Evolutionary conservation across 108 stramenopile genomes (phyloP).

Genomic region (Cyclostephanos tholiformis): DNA sequence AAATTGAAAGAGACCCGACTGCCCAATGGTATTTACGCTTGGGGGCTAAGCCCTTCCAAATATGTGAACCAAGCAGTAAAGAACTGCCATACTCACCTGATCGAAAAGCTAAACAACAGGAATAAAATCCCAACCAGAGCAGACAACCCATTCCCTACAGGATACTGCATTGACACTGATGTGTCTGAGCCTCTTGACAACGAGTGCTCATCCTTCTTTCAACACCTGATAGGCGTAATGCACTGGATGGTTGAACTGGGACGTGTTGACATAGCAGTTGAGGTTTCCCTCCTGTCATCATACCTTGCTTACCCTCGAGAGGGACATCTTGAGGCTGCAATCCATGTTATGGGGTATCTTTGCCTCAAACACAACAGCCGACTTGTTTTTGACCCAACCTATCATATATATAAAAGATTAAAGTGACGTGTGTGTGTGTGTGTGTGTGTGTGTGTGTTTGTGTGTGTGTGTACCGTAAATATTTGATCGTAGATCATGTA

Average conservation of each 20-base stretch:
- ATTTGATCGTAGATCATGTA: too few species aligned
- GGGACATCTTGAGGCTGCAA: slow-evolving; percentile 45
- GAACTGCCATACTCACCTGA: slow-evolving; percentile 14
- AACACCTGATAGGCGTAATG: slow-evolving; percentile 38
- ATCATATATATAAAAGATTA: too few species aligned
- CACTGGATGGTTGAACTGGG: slow-evolving; percentile 62
- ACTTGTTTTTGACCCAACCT: slow-evolving; percentile 37
- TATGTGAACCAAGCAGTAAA: slow-evolving; percentile 26
- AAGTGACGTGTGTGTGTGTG: too few species aligned
- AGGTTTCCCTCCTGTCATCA: slow-evolving; percentile 53
- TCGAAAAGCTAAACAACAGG: not conserved
- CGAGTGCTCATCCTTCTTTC: slow-evolving; percentile 15
- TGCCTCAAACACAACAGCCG: not conserved
- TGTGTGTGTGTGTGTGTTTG: too few species aligned
- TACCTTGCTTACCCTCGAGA: slow-evolving; percentile 41
- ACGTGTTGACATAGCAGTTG: slow-evolving; percentile 46
- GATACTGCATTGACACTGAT: slow-evolving; percentile 14
- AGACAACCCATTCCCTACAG: slow-evolving; percentile 26
- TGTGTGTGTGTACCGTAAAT: too few species aligned
- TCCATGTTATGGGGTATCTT: not conserved
- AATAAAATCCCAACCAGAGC: not conserved
- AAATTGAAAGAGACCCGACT: not conserved
- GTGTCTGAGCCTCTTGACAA: not conserved
- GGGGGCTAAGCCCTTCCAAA: slow-evolving; percentile 24
- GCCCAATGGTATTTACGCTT: slow-evolving; percentile 27